These are phyloP conservation scores for Saccharomycopsis crataegensis DNA, from an alignment of 1,139 yeast genomes.

Conservation along the genomic window DNA sequence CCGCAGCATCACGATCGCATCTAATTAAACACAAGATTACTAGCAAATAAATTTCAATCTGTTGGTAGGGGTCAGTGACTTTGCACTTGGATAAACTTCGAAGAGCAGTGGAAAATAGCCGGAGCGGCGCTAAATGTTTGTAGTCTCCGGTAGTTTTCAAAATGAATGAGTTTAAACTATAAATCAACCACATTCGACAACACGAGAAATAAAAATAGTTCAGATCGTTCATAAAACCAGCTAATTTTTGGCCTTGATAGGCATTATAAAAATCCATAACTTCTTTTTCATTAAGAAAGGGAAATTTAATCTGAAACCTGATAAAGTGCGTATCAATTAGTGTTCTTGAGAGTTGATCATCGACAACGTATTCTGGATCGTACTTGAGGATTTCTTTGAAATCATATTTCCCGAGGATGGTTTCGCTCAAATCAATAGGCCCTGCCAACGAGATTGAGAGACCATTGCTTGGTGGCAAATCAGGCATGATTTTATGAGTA, in stretches of 20 bases:
- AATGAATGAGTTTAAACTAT: slow-evolving; percentile 41
- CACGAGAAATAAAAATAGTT: slow-evolving; percentile 41
- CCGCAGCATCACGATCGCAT: slow-evolving; percentile 49
- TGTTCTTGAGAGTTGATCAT: slow-evolving; percentile 37
- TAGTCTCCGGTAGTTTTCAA: slow-evolving; percentile 45
- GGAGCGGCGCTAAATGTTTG: slow-evolving; percentile 40
- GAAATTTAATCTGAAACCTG: slow-evolving; percentile 45
- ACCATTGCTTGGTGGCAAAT: not conserved
- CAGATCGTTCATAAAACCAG: slow-evolving; percentile 27
- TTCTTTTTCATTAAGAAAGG: slow-evolving; percentile 40
- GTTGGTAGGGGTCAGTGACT: slow-evolving; percentile 27
- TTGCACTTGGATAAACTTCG: slow-evolving; percentile 43
- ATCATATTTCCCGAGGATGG: slow-evolving; percentile 36
- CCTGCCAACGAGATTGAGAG: slow-evolving; percentile 23
- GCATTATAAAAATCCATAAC: slow-evolving; percentile 39
- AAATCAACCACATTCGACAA: slow-evolving; percentile 44
- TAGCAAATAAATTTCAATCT: slow-evolving; percentile 41
- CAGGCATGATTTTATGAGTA: not conserved
- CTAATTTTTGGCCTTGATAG: slow-evolving; percentile 29
- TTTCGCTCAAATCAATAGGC: slow-evolving; percentile 31
- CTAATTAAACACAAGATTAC: slow-evolving; percentile 46
- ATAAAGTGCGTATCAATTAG: slow-evolving; percentile 42
- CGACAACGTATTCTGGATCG: slow-evolving; percentile 43
- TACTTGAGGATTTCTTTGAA: slow-evolving; percentile 33
- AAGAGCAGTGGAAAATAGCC: slow-evolving; percentile 47